Evolutionary conservation across 2,329 filamentous ascomycete species (phyloP).

Genomic region (Ascochyta koolunga): DNA sequence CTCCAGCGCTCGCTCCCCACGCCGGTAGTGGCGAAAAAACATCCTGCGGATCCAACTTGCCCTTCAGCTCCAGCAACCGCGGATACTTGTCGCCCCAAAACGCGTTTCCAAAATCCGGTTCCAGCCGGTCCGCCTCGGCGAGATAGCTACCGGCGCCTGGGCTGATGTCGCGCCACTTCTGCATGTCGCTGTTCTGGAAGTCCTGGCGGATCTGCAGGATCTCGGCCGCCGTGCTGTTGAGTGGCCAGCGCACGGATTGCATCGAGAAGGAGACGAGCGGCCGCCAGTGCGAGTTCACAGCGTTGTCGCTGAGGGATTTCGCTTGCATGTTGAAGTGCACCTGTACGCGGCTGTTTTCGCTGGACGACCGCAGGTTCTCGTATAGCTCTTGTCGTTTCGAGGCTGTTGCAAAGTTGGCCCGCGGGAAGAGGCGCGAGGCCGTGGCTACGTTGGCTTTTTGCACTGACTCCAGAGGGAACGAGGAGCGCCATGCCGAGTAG

Average conservation of each 20-base stretch:
- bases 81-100: slow-evolving; percentile 41
- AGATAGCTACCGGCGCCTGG: slow-evolving; percentile 35
- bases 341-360: slow-evolving; percentile 44
- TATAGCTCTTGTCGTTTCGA: slow-evolving; percentile 42
- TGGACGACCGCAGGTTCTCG: slow-evolving; percentile 34
- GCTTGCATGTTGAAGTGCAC: slow-evolving; percentile 47
- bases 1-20: slow-evolving; percentile 45
- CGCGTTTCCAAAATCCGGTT: slow-evolving; percentile 34
- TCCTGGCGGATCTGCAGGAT: slow-evolving; percentile 23
- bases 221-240: slow-evolving; percentile 22
- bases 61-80: slow-evolving; percentile 32
- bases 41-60: slow-evolving; percentile 39
- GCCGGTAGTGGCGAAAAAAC: slow-evolving; percentile 44
- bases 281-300: slow-evolving; percentile 34
- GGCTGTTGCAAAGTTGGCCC: slow-evolving; percentile 40
- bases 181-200: slow-evolving; percentile 23
- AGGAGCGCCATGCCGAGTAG: slow-evolving; percentile 42
- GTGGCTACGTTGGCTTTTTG: slow-evolving; percentile 43
- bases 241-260: slow-evolving; percentile 18
- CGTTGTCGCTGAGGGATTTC: slow-evolving; percentile 30
- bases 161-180: slow-evolving; percentile 26
- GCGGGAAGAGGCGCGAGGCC: slow-evolving; percentile 42
- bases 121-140: slow-evolving; percentile 36
- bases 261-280: slow-evolving; percentile 34
- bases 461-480: slow-evolving; percentile 44